These are phyloP conservation scores for Ustilago sp. DNA, from an alignment of 1,284 basidiomycete species.

Conservation along the genomic window DNA sequence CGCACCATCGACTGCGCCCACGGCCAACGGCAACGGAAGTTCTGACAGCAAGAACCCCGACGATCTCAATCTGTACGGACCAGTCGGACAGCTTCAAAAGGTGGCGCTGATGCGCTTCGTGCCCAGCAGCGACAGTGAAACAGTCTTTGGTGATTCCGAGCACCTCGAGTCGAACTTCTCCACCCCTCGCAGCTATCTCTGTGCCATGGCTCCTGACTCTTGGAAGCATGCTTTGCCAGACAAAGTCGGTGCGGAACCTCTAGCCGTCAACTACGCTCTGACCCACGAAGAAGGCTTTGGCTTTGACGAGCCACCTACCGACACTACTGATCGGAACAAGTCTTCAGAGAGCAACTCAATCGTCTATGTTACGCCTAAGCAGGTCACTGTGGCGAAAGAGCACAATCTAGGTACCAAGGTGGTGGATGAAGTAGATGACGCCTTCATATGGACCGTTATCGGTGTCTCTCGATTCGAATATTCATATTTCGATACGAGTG, in stretches of 20 bases:
- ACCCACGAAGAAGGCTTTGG: conserved; percentile 84
- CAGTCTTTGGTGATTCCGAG: conserved; percentile 42
- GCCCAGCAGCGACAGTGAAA: conserved; percentile 44
- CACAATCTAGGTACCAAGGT: conserved; percentile 76
- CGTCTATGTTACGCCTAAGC: conserved; percentile 79
- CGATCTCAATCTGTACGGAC: conserved; percentile 75
- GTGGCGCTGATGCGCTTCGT: conserved; percentile 84
- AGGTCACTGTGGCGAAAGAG: conserved; percentile 78
- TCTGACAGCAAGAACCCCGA: conserved; percentile 25
- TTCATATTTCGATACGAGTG: conserved; percentile 90
- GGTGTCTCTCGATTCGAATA: conserved; percentile 93
- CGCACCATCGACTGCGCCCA: neutral
- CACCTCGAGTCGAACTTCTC: conserved; percentile 53
- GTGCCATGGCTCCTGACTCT: conserved; percentile 17
- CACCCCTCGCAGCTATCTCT: conserved; percentile 47
- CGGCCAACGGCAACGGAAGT: conserved; percentile 7
- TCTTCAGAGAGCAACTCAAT: conserved; percentile 80
- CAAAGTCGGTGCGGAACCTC: conserved; percentile 24
- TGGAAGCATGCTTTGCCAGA: conserved; percentile 32
- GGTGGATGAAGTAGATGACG: conserved; percentile 90
- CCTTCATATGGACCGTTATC: conserved; percentile 93
- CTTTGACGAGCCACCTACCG: conserved; percentile 68
- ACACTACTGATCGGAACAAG: conserved; percentile 71
- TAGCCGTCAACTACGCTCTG: conserved; percentile 76
- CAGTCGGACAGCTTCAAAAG: conserved; percentile 96